A percentile compares a stretch with the other conserved stretches of the same genome.
Evolutionary conservation across 2,329 filamentous ascomycete genomes (phyloP).

Genomic region (Epicoccum sorghinum): DNA sequence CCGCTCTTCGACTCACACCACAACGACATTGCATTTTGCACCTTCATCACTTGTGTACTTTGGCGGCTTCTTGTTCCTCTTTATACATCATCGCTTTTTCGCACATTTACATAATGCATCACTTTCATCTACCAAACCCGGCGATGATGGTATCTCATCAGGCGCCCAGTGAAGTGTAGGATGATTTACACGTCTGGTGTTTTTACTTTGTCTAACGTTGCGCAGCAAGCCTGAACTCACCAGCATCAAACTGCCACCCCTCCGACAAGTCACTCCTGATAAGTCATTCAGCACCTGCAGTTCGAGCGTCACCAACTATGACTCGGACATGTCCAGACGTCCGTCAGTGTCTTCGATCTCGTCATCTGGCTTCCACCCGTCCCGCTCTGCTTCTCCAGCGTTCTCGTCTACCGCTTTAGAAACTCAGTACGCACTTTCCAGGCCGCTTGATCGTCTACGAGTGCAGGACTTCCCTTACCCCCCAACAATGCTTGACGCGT

Average conservation of each 20-base stretch:
- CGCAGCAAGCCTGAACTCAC: conserved; percentile 13
- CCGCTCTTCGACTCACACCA: background rate
- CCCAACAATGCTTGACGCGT: background rate
- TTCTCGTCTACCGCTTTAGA: conserved; percentile 9
- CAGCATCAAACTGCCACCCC: conserved; percentile 14
- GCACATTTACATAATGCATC: conserved; percentile 10
- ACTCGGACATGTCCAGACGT: conserved; percentile 15
- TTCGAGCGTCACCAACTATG: conserved; percentile 9
- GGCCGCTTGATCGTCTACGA: conserved; percentile 7
- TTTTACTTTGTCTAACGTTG: background rate
- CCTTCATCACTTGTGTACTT: conserved; percentile 8
- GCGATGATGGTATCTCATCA: conserved; percentile 16
- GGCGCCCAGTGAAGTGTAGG: conserved; percentile 9
- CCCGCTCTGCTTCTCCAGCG: conserved; percentile 15
- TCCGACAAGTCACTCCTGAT: conserved; percentile 13
- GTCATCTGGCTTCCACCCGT: conserved; percentile 14
- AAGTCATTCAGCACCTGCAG: conserved; percentile 4
- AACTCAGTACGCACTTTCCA: conserved; percentile 1
- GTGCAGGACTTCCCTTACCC: conserved; percentile 11
- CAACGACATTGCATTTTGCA: conserved; percentile 3
- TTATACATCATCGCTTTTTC: background rate
- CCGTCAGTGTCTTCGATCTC: conserved; percentile 13
- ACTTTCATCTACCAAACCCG: conserved; percentile 17
- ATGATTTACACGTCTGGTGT: background rate
- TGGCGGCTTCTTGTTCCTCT: conserved; percentile 10